These are phyloP conservation scores for Shiraia sp. DNA, from an alignment of 2,329 filamentous ascomycete species.

Conservation along the genomic window DNA sequence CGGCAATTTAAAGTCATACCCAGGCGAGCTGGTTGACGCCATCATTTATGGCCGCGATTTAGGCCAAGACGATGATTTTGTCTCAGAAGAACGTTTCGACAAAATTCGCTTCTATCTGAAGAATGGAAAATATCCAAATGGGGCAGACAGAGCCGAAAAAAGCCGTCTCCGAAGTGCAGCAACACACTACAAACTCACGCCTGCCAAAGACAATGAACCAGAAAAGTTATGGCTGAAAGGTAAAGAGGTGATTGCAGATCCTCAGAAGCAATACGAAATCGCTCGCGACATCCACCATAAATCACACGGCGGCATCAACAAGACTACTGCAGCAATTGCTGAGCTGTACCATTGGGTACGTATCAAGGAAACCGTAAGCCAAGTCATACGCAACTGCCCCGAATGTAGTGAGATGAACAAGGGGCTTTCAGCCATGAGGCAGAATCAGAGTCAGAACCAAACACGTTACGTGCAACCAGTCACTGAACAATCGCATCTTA, in stretches of 20 bases:
- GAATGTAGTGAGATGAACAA: conserved; percentile 76
- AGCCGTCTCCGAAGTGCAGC: conserved; percentile 89
- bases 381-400: conserved; percentile 88
- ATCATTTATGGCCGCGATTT: conserved; percentile 65
- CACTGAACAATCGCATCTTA: conserved; percentile 10
- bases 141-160: conserved; percentile 93
- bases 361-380: conserved; percentile 95
- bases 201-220: conserved; percentile 48
- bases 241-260: conserved; percentile 94
- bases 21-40: conserved; percentile 52
- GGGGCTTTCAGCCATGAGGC: conserved; percentile 30
- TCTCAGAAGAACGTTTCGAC: conserved; percentile 95
- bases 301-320: conserved; percentile 93
- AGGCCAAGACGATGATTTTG: conserved; percentile 73
- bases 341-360: conserved; percentile 96
- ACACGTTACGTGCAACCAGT: conserved; percentile 8
- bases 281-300: conserved; percentile 74
- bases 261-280: conserved; percentile 87
- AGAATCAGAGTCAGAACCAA: conserved; percentile 19
- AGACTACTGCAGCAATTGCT: conserved; percentile 91
- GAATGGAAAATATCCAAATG: conserved; percentile 88
- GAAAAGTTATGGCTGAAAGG: conserved; percentile 90
- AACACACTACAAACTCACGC: conserved; percentile 86
- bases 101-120: conserved; percentile 98
- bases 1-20: conserved; percentile 54